Conservation (phyloP, 176 grass and related monocot species). For the Musa beccarii region DNA sequence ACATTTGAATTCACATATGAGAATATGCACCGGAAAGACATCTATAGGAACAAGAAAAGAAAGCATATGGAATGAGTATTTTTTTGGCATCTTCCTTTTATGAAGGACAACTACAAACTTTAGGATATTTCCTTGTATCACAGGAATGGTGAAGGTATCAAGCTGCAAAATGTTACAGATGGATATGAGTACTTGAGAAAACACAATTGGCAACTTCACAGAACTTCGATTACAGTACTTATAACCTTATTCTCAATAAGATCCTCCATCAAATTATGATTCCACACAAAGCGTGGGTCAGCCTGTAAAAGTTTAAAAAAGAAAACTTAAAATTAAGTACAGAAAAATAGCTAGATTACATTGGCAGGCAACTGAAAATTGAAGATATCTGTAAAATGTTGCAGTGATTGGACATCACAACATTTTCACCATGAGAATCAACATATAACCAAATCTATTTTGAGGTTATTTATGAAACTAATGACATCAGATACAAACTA, state of each 20-base stretch:
- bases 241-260: constrained; percentile 92
- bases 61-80: not conserved
- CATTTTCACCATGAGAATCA: no score
- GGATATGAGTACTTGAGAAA: constrained; percentile 3
- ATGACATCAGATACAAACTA: no score
- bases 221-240: constrained; percentile 18
- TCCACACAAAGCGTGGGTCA: constrained; percentile 97
- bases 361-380: not conserved
- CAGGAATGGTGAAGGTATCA: constrained; percentile 76
- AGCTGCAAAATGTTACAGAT: constrained; percentile 45
- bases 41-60: not conserved
- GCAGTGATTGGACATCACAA: no score
- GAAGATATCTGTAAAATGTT: not conserved
- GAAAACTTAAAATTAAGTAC: constrained; percentile 4
- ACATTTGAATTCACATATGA: not conserved
- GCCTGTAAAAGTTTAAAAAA: constrained; percentile 50
- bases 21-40: not conserved
- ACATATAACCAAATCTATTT: no score
- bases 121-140: constrained; percentile 99
- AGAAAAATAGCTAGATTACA: not conserved
- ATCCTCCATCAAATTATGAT: constrained; percentile 77
- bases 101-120: not conserved
- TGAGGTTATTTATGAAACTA: no score
- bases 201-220: not conserved
- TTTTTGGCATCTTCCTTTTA: not conserved